Percentiles rank a stretch among this genome's conserved stretches.
Conservation (phyloP, 2,329 filamentous ascomycete species). For the Trichoderma simmonsii region DNA sequence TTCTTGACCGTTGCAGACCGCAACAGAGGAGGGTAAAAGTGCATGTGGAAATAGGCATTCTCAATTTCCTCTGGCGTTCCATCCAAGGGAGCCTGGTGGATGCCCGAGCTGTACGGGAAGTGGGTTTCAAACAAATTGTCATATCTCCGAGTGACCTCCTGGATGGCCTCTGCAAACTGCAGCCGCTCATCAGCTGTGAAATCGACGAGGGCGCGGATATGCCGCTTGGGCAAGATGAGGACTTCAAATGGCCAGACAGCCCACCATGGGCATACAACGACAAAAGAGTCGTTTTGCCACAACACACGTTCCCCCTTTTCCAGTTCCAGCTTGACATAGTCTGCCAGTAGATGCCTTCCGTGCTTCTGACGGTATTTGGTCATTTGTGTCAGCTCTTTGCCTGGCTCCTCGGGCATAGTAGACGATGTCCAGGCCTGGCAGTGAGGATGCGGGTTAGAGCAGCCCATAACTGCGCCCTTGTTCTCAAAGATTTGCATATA, state of each 20-base stretch:
- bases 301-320: conserved; percentile 82
- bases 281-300: conserved; percentile 80
- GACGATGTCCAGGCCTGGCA: conserved; percentile 96
- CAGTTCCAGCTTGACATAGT: conserved; percentile 82
- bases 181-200: conserved; percentile 67
- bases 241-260: conserved; percentile 96
- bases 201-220: conserved; percentile 82
- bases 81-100: conserved; percentile 89
- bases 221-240: conserved; percentile 79
- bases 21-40: conserved; percentile 93
- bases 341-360: conserved; percentile 72
- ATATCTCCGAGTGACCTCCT: conserved; percentile 85
- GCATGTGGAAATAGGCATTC: conserved; percentile 88
- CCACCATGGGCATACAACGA: conserved; percentile 96
- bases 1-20: conserved; percentile 92
- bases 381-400: conserved; percentile 74
- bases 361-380: conserved; percentile 73
- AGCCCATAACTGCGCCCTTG: conserved; percentile 96
- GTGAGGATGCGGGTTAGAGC: conserved; percentile 96
- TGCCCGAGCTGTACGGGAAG: conserved; percentile 95
- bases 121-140: conserved; percentile 96
- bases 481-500: conserved; percentile 99
- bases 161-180: conserved; percentile 76
- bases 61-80: conserved; percentile 81
- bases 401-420: conserved; percentile 83